Evolutionary conservation across 441 rosid species (phyloP).

Genomic region (Euphorbia celastroides): DNA sequence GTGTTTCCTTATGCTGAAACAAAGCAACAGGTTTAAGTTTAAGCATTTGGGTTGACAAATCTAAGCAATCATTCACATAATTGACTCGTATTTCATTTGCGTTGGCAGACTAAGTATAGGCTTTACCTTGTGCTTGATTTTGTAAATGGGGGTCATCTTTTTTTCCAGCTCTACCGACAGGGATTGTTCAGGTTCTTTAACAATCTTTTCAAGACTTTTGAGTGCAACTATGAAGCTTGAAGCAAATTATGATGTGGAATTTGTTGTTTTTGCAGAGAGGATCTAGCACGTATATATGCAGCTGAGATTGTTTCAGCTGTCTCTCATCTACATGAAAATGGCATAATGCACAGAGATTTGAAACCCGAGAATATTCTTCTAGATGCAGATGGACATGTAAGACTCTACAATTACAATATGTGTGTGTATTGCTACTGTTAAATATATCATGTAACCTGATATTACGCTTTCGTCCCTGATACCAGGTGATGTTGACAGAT

Average conservation of each 20-base stretch:
- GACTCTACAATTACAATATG: conserved; percentile 14
- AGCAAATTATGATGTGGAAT: no score
- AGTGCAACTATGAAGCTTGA: no score
- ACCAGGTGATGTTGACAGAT: conserved; percentile 73
- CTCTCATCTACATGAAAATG: conserved; percentile 62
- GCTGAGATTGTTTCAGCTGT: conserved; percentile 81
- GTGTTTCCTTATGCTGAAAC: no score
- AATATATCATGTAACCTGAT: no score
- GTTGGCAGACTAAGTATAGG: conserved; percentile 57
- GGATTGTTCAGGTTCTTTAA: conserved; percentile 79
- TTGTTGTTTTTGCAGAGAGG: conserved; percentile 69
- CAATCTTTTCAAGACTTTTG: no score
- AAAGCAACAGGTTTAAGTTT: no score
- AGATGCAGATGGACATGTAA: conserved; percentile 69
- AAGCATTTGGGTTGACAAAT: no score
- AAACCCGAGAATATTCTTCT: conserved; percentile 76
- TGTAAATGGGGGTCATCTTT: conserved; percentile 73
- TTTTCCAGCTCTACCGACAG: conserved; percentile 72
- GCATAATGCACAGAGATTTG: conserved; percentile 71
- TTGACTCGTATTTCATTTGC: no score
- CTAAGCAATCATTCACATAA: no score
- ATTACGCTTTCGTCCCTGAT: no score
- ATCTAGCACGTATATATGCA: conserved; percentile 65
- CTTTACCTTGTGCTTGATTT: conserved; percentile 75
- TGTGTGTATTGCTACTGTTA: neutral